Evolutionary conservation across 148 eudicot species (phyloP).

Genomic region (Chenopodium formosanum): DNA sequence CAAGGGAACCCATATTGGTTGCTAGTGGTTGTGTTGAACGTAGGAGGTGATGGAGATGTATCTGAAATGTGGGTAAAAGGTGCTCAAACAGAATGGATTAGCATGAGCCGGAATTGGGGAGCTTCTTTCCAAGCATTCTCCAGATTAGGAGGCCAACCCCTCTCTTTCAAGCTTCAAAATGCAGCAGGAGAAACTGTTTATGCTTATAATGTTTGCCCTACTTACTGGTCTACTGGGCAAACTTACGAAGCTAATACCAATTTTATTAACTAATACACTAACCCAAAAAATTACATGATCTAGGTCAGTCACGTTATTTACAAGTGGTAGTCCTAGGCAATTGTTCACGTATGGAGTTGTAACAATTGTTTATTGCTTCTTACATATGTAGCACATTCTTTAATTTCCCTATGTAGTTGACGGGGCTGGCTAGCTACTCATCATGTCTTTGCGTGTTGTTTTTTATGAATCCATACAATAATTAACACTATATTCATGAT

Average conservation of each 20-base stretch:
- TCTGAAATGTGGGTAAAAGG: slow-evolving; percentile 76
- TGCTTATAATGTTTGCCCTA: slow-evolving; percentile 53
- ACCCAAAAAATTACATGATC: not conserved
- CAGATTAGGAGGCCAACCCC: slow-evolving; percentile 47
- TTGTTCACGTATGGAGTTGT: not conserved
- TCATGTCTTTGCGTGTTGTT: not conserved
- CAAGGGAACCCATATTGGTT: slow-evolving; percentile 44
- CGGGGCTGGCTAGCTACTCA: not conserved
- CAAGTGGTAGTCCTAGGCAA: not conserved
- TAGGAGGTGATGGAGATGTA: slow-evolving; percentile 61
- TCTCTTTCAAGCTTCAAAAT: slow-evolving; percentile 61
- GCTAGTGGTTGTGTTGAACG: slow-evolving; percentile 44
- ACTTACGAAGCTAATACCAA: slow-evolving; percentile 52
- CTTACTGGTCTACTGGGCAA: slow-evolving; percentile 53
- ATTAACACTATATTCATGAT: too few relatives aligned
- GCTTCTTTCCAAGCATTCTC: slow-evolving; percentile 82
- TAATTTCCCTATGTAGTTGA: not conserved
- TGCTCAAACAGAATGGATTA: slow-evolving; percentile 53
- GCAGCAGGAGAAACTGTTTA: slow-evolving; percentile 40
- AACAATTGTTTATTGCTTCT: not conserved
- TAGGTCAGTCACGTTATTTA: not conserved
- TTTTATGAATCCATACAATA: not conserved
- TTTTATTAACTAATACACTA: slow-evolving; percentile 35
- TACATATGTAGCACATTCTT: not conserved
- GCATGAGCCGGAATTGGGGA: slow-evolving; percentile 92